Conservation (phyloP, 2,329 filamentous ascomycete species). For the Colletotrichum lini region DNA sequence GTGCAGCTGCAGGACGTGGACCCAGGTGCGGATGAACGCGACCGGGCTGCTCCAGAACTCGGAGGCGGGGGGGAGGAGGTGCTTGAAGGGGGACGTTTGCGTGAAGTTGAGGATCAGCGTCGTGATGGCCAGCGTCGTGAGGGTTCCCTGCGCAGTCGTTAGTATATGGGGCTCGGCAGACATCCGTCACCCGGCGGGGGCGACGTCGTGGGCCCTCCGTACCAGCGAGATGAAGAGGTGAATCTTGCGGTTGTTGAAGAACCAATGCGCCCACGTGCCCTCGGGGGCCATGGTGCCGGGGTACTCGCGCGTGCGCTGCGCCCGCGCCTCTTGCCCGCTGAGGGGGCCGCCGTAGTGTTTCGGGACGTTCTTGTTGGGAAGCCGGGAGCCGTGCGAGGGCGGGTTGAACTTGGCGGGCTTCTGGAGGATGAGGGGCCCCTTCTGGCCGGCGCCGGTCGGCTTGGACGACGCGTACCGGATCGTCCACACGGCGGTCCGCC, state of each 20-base stretch:
- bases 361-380: slow-evolving; percentile 70
- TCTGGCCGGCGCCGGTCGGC: slow-evolving; percentile 52
- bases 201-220: slow-evolving; percentile 48
- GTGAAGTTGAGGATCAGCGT: slow-evolving; percentile 87
- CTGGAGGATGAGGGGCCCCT: slow-evolving; percentile 79
- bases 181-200: neutral
- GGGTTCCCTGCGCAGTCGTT: slow-evolving; percentile 67
- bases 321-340: slow-evolving; percentile 74
- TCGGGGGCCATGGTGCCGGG: slow-evolving; percentile 90
- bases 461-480: slow-evolving; percentile 52
- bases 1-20: slow-evolving; percentile 83
- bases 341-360: slow-evolving; percentile 83
- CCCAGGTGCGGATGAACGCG: slow-evolving; percentile 73
- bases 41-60: slow-evolving; percentile 80
- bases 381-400: slow-evolving; percentile 85
- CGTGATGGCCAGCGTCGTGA: slow-evolving; percentile 77
- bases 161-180: neutral
- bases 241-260: slow-evolving; percentile 82
- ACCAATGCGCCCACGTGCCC: slow-evolving; percentile 87
- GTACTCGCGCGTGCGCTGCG: slow-evolving; percentile 80
- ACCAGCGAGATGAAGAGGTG: slow-evolving; percentile 91
- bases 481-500: slow-evolving; percentile 42
- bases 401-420: slow-evolving; percentile 93
- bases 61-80: slow-evolving; percentile 81
- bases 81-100: slow-evolving; percentile 81